These are phyloP conservation scores for Mortierella sp. DNA, from an alignment of 371 early-diverging fungal genomes.

Conservation along the genomic window DNA sequence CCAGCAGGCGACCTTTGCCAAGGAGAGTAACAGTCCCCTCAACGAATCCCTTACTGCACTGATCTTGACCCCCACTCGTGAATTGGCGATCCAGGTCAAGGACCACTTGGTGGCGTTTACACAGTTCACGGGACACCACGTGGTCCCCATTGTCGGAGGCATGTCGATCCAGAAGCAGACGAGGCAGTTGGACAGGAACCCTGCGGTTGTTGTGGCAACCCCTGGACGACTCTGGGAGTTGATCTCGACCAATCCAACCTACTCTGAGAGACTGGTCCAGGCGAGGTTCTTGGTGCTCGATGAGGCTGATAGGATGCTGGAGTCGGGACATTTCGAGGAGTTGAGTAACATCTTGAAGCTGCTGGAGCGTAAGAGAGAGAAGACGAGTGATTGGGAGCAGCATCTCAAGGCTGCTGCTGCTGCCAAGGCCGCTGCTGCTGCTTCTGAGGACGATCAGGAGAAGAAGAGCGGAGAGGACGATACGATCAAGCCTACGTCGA, in stretches of 20 bases:
- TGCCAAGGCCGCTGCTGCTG: conserved; percentile 54
- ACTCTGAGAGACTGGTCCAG: conserved; percentile 65
- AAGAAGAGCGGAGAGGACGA: not conserved
- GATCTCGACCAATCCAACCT: conserved; percentile 70
- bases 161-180: conserved; percentile 94
- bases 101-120: conserved; percentile 79
- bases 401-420: conserved; percentile 16
- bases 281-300: conserved; percentile 89
- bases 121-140: conserved; percentile 66
- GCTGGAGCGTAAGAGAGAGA: conserved; percentile 66
- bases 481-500: conserved; percentile 17
- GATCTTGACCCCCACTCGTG: conserved; percentile 93
- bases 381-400: conserved; percentile 52
- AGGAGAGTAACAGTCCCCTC: conserved; percentile 28
- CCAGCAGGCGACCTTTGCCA: conserved; percentile 59
- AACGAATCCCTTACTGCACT: conserved; percentile 63
- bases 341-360: conserved; percentile 73
- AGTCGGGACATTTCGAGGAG: conserved; percentile 91
- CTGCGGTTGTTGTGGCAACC: conserved; percentile 96
- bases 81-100: conserved; percentile 91
- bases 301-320: conserved; percentile 99
- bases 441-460: conserved; percentile 11
- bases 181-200: conserved; percentile 74
- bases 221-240: conserved; percentile 98
- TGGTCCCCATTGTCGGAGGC: conserved; percentile 89